Percentiles rank a stretch among this genome's conserved stretches.
phyloP scores from a whole-genome alignment of 2,329 filamentous ascomycete species.

The Paraphoma sp. region DNA sequence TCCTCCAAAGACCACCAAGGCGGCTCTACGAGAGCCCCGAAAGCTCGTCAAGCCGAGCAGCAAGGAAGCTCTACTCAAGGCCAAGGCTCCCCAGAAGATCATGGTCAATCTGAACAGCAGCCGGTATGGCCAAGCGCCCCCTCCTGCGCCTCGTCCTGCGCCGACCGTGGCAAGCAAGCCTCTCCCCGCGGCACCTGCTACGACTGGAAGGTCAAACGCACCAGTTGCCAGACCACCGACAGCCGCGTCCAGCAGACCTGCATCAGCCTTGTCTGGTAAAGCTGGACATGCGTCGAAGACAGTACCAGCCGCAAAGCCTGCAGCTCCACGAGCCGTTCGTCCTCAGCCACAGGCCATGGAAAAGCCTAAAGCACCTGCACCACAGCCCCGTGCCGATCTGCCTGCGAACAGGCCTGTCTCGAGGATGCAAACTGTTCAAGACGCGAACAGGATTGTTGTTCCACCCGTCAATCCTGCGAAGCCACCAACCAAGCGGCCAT shows the following conservation, averaged over 20 bases:
- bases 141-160: slow-evolving; percentile 65
- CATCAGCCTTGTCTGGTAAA: slow-evolving; percentile 35
- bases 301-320: slow-evolving; percentile 29
- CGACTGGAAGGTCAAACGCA: slow-evolving; percentile 41
- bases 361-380: slow-evolving; percentile 61
- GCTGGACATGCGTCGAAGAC: slow-evolving; percentile 25
- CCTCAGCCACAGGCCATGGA: slow-evolving; percentile 65
- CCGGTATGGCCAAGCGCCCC: slow-evolving; percentile 44
- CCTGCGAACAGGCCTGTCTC: slow-evolving; percentile 62
- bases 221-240: slow-evolving; percentile 63
- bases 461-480: slow-evolving; percentile 72
- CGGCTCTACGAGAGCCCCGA: slow-evolving; percentile 44
- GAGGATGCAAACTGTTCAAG: slow-evolving; percentile 68
- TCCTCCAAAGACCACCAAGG: slow-evolving; percentile 53
- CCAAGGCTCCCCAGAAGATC: slow-evolving; percentile 70
- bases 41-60: slow-evolving; percentile 66
- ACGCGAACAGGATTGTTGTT: slow-evolving; percentile 59
- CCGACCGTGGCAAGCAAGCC: slow-evolving; percentile 21
- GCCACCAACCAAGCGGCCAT: slow-evolving; percentile 71
- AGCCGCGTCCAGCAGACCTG: slow-evolving; percentile 34
- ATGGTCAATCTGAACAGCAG: slow-evolving; percentile 69
- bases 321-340: slow-evolving; percentile 33
- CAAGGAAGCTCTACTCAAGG: slow-evolving; percentile 65
- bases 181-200: slow-evolving; percentile 33
- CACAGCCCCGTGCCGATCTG: slow-evolving; percentile 56